Percentiles rank a stretch among this genome's conserved stretches.
These are phyloP conservation scores for Populus hybrid DNA, from an alignment of 441 rosid species.

Conservation along the genomic window DNA sequence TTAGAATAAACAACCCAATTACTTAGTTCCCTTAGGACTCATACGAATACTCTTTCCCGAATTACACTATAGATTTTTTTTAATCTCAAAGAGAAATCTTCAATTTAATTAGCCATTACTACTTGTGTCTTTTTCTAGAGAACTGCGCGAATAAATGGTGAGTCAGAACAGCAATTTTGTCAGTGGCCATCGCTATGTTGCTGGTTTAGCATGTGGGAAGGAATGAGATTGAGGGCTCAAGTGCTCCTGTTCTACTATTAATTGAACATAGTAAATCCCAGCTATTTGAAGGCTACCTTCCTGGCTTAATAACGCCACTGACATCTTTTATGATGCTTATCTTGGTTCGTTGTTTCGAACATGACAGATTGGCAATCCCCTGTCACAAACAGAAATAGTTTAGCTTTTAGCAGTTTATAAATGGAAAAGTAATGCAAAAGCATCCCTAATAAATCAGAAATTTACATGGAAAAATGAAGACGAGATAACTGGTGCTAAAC, in stretches of 20 bases:
- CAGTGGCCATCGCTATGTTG: neutral
- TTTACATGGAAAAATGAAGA: no score
- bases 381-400: slow-evolving; percentile 7
- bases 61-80: no score
- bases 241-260: neutral
- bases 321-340: slow-evolving; percentile 49
- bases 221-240: neutral
- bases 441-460: no score
- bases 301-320: slow-evolving; percentile 53
- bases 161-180: neutral
- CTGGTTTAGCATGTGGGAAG: neutral
- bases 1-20: no score
- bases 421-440: neutral
- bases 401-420: neutral
- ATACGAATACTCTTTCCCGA: no score
- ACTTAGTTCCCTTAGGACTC: no score
- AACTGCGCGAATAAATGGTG: neutral
- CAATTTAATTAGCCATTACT: neutral
- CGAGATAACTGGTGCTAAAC: no score
- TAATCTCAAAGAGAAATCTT: no score
- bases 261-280: neutral
- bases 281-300: slow-evolving; percentile 39
- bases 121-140: neutral
- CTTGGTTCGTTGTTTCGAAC: slow-evolving; percentile 19
- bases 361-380: slow-evolving; percentile 24